Percentiles rank a stretch among this genome's conserved stretches.
Conservation (phyloP, 495 filamentous ascomycete genomes). For the Aspergillus panamensis region DNA sequence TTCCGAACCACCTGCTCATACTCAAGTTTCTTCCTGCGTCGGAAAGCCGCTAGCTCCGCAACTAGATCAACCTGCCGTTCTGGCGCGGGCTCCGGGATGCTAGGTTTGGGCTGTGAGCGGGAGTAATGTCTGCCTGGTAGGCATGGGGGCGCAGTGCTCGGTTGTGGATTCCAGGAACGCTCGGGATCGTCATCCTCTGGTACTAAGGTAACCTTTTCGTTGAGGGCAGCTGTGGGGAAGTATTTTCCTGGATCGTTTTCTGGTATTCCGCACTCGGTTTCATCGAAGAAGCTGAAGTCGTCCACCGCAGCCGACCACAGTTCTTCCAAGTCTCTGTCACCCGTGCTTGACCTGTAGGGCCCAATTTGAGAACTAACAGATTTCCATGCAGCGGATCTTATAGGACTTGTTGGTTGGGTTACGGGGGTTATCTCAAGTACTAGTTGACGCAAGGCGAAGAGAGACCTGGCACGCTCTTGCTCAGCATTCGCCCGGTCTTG, state of each 20-base stretch:
- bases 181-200: conserved; percentile 33
- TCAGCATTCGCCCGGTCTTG: conserved; percentile 37
- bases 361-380: conserved; percentile 35
- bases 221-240: conserved; percentile 43
- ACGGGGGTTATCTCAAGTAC: conserved; percentile 55
- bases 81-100: neutral
- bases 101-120: neutral
- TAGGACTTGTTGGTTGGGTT: conserved; percentile 10
- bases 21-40: conserved; percentile 43
- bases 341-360: conserved; percentile 53
- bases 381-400: conserved; percentile 35
- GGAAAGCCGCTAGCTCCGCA: conserved; percentile 46
- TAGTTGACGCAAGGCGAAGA: conserved; percentile 54
- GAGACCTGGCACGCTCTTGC: conserved; percentile 42
- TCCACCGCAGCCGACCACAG: conserved; percentile 57
- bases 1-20: conserved; percentile 37
- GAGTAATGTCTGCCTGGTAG: neutral
- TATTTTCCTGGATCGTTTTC: conserved; percentile 41
- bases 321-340: conserved; percentile 57
- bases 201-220: conserved; percentile 41
- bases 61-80: conserved; percentile 44
- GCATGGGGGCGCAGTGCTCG: neutral
- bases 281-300: conserved; percentile 65
- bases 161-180: neutral
- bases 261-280: conserved; percentile 56